A percentile compares a stretch with the other conserved stretches of the same genome.
Evolutionary conservation across 1,284 basidiomycete species (phyloP).

Genomic region (Ustilago vetiveriae): DNA sequence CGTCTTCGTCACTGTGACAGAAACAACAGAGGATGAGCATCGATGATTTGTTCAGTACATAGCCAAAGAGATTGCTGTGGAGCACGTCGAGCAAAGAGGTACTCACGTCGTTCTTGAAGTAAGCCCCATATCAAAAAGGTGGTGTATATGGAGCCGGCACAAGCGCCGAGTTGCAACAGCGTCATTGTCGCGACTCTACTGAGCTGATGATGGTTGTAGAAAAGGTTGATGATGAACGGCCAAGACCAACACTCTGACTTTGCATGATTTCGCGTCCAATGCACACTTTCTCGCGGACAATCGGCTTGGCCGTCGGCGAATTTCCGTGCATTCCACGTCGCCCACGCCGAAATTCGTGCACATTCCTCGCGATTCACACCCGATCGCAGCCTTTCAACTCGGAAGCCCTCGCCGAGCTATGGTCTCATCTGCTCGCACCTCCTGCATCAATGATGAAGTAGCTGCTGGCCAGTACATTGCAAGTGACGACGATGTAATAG

Average conservation of each 20-base stretch:
- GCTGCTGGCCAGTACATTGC: no score
- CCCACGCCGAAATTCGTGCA: not conserved
- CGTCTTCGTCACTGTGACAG: constrained; percentile 57
- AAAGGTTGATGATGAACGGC: not conserved
- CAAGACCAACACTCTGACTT: not conserved
- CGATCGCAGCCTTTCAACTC: constrained; percentile 1
- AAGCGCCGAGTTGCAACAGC: constrained; percentile 53
- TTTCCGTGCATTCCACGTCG: constrained; percentile 5
- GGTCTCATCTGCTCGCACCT: no score
- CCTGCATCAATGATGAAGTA: no score
- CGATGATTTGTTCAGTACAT: not conserved
- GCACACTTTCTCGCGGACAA: no score
- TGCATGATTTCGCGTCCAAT: no score
- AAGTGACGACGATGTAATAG: no score
- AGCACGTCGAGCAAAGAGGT: not conserved
- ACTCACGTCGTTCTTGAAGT: constrained; percentile 61
- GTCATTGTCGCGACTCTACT: constrained; percentile 21
- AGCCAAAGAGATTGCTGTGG: no score
- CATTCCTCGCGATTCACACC: constrained; percentile 1
- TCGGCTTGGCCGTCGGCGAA: constrained; percentile 2
- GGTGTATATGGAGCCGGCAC: constrained; percentile 62
- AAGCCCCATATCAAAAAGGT: constrained; percentile 66
- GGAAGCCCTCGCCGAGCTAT: no score
- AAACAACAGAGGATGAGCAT: no score
- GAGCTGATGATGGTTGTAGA: not conserved